Base-by-base conservation (phyloP, 1,284 basidiomycete genomes). In the Mixia osmundae region DNA sequence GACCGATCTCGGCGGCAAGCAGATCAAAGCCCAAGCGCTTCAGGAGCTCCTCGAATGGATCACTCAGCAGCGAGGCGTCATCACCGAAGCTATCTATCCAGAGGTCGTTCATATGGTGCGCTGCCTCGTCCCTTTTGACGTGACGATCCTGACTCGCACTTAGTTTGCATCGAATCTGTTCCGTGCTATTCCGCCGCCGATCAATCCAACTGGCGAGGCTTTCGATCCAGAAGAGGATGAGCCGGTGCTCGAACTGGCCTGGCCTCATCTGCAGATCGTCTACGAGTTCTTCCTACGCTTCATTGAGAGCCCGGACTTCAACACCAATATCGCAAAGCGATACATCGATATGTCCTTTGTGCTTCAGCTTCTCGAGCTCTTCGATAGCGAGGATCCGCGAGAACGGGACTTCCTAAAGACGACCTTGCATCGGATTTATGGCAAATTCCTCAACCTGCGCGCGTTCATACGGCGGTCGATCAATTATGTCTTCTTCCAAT, bases 231-330 rank as follows among this genome's bases (percentile, higher is more conserved):
- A 99, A 60, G 28, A 99, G 62, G 91, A 99, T 51, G 91, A 99
- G 51, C 91, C 91, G 5, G 89, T 97, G 3, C 69, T 97, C 44
- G 91, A 99, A 56, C 75, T 97, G 37, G 91, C 91, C 12, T 99
- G 91, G 91, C 91, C 91, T 21, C 91, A 99, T 57, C 69, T 99
- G 38, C 89, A 99, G 60, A 89, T 99, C 47, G 91, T 99, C 36
- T 99, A 99, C 61, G 91, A 99, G 59, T 95, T 99, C 61, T 99
- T 99, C 71, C 71, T 99, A 25, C 79, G 91, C 38, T 97, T 99
- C 53, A 80, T 99, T 42, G 91, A 99, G 60, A 82, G 75, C 52
- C 77, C 80, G 9, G 91, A 97, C 56, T 95, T 99, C 64, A 95
- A 94, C 66, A 89, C 83, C 48, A 94, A 94, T 56, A 62, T 91